Evolutionary conservation across 495 filamentous ascomycete genomes (phyloP), one percentile per base, ranked within the genome.

Genomic region (Penicillium tannophilum): DNA sequence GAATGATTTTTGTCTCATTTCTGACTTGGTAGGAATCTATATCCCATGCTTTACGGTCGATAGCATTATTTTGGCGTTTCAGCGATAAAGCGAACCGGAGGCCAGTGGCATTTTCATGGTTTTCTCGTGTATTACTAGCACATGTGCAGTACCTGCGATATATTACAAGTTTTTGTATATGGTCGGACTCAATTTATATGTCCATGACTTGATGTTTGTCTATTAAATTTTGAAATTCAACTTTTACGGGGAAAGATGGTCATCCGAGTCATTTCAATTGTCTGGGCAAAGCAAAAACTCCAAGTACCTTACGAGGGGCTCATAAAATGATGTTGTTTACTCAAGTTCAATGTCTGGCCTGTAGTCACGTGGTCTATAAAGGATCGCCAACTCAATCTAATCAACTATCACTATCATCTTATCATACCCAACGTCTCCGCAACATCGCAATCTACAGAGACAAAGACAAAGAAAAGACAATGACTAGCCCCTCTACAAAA

Each of bases 401-500:
- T 47, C 44, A 45, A 26, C 30, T 20, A 36, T 26, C 30, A 36
- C 19, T 20, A 52, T 39, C 31, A 11, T 51, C 49, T 52, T 41
- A 52, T 52, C 46, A 26, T 4, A 49, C 35, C 49, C 46, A 49
- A 31, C 46, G 2, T 49, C 33, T 52, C 45, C 49, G 49, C 47
- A 46, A 63, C 52, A 58, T 50, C 24, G 3, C 3, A 47, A 47
- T 26, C 23, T 2, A 51, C 14, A 33, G 5, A 36, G 36, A 54
- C 12, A 24, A 55, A 56, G 43, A 49, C 50, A 61, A 50, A 23
- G 16, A 60, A 54, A 31, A 49, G 43, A 46, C 16, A 28, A 64
- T 76, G 73, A 56, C 65, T 56, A 72, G 64, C 31, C 68, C 65
- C 62, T 70, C 71, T 48, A 65, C 69, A 61, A 89, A 88, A 86